Evolutionary conservation across 495 filamentous ascomycete genomes (phyloP), one percentile per base, ranked within the genome.

Genomic region (Bathelium albidoporum): DNA sequence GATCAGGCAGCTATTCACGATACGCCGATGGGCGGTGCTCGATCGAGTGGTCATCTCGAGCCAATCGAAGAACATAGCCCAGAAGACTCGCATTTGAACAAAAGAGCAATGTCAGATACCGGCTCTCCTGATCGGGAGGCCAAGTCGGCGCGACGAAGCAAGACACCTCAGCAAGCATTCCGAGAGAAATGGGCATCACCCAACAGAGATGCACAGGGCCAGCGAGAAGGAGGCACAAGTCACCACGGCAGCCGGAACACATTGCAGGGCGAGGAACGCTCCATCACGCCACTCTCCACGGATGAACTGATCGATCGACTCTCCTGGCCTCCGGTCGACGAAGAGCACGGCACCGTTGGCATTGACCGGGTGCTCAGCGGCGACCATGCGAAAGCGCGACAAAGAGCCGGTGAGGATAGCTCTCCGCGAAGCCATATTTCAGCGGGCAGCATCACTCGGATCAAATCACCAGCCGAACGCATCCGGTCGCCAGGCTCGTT

Each of bases 231-330:
- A 26, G 11, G 7, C 4, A 24, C 26, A 10, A 7, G 20, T 11
- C 4, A 20, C 26, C n/a, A 26, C 7, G 22, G 9, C 49, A 55
- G 24, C 49, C 9, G 26, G 29, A 24, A 55, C 16, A 16, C 49
- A 55, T 26, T 24, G 22, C 49, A 26, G 24, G 49, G 7, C 5
- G 24, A 55, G 9, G 12, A 26, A 24, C 49, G 49, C 20, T 55
- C 49, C 4, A 28, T 24, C 4, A 55, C 49, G 10, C 65, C 70
- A 26, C 75, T 80, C 59, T 82, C 80, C 43, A 80, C 79, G 0
- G 81, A 85, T 68, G 82, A 79, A 69, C 71, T 79, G 0, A 67
- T 83, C 64, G 74, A 77, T 26, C 76, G 79, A 11, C 75, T 78
- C 22, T 66, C 73, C 16, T 83, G 82, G 80, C 81, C 83, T 20